Percentiles rank a stretch among this genome's conserved stretches.
Evolutionary conservation across 495 filamentous ascomycete species (phyloP).

Genomic region (Clavariopsis aquatica): DNA sequence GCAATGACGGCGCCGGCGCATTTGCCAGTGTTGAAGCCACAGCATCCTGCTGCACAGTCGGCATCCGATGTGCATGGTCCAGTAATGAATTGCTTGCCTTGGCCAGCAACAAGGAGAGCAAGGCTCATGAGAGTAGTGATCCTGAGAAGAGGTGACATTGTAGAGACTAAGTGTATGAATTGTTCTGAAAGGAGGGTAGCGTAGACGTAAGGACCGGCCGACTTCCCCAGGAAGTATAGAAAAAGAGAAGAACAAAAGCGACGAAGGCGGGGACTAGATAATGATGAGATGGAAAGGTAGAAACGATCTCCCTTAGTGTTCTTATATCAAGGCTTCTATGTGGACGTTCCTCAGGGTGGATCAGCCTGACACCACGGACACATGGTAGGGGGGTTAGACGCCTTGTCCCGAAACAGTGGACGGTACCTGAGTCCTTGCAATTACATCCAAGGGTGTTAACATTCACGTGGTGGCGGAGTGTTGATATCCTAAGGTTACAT

Average conservation of each 20-base stretch:
- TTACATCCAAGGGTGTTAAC: not conserved
- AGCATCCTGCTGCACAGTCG: slow-evolving; percentile 39
- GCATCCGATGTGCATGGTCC: slow-evolving; percentile 38
- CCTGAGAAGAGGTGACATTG: slow-evolving; percentile 31
- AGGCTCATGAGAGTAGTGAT: slow-evolving; percentile 22
- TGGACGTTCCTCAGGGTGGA: slow-evolving; percentile 9
- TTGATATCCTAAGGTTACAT: slow-evolving; percentile 6
- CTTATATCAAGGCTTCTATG: slow-evolving; percentile 19
- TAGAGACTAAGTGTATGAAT: not conserved
- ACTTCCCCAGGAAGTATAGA: slow-evolving; percentile 27
- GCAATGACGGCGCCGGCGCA: slow-evolving; percentile 43
- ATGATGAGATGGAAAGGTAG: slow-evolving; percentile 9
- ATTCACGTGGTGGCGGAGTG: slow-evolving; percentile 9
- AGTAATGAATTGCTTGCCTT: slow-evolving; percentile 42
- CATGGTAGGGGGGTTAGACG: slow-evolving; percentile 8
- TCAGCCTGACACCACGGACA: slow-evolving; percentile 27
- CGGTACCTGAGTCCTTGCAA: slow-evolving; percentile 9
- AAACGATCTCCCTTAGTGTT: not conserved
- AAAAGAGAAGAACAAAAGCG: slow-evolving; percentile 7
- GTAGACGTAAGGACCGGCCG: slow-evolving; percentile 30
- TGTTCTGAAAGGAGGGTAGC: slow-evolving; percentile 10
- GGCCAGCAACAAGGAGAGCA: slow-evolving; percentile 25
- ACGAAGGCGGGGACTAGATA: slow-evolving; percentile 10
- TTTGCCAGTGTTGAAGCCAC: slow-evolving; percentile 40
- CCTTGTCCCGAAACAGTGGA: slow-evolving; percentile 23